Evolutionary conservation across 164 flowering plant species (phyloP).

Genomic region (Vitis labrusca): DNA sequence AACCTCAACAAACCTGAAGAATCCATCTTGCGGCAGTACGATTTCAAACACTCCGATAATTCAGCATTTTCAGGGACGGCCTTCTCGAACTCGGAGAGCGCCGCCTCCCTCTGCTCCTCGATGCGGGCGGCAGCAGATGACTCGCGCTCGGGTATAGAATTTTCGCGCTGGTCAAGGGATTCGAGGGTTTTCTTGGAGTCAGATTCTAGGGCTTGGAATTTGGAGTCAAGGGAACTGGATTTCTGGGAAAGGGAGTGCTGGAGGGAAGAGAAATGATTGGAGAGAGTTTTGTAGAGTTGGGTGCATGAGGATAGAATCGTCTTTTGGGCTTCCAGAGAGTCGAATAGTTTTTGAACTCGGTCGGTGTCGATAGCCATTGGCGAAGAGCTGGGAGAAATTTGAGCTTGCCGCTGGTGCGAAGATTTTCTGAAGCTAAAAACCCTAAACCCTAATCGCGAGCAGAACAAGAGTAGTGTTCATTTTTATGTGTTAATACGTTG

Average conservation of each 20-base stretch:
- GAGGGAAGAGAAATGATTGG: slow-evolving; percentile 41
- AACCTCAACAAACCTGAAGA: slow-evolving; percentile 35
- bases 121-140: slow-evolving; percentile 33
- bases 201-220: slow-evolving; percentile 39
- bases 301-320: slow-evolving; percentile 39
- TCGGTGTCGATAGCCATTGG: slow-evolving; percentile 32
- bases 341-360: slow-evolving; percentile 29
- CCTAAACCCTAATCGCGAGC: slow-evolving; percentile 2
- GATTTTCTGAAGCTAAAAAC: background rate
- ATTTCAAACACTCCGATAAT: slow-evolving; percentile 28
- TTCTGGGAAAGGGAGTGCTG: slow-evolving; percentile 31
- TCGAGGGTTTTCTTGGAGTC: slow-evolving; percentile 34
- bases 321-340: slow-evolving; percentile 37
- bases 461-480: background rate
- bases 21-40: slow-evolving; percentile 48
- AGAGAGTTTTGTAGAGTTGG: slow-evolving; percentile 39
- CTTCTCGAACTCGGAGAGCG: slow-evolving; percentile 33
- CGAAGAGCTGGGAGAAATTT: background rate
- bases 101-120: slow-evolving; percentile 30
- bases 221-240: slow-evolving; percentile 41
- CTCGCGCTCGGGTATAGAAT: slow-evolving; percentile 48
- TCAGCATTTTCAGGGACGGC: background rate
- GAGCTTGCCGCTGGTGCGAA: background rate
- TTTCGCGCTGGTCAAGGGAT: slow-evolving; percentile 35
- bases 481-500: no score